Evolutionary conservation across 139 green algal species (phyloP).

Genomic region (Volvox reticuliferus): DNA sequence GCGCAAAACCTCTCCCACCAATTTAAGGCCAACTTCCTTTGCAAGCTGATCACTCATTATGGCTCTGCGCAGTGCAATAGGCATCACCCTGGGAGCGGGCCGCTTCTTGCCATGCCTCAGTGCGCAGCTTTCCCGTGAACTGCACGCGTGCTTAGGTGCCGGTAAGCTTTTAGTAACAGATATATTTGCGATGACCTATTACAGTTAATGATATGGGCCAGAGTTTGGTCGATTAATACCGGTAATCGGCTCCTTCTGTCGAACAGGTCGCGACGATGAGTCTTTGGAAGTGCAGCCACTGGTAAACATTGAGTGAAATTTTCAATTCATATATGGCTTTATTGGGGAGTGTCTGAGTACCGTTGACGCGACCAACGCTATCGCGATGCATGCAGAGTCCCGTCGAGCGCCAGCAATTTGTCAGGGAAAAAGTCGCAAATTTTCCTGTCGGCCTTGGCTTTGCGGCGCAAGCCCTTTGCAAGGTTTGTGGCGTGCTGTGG

Average conservation of each 20-base stretch:
- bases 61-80: neutral
- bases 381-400: neutral
- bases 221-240: neutral
- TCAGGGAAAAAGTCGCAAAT: neutral
- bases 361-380: no score
- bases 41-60: neutral
- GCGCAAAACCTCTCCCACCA: neutral
- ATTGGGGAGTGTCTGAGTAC: no score
- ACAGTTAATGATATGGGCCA: neutral
- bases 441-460: neutral
- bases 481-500: neutral
- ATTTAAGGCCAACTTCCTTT: neutral
- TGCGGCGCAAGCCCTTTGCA: conserved; percentile 4
- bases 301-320: neutral
- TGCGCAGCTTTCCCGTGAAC: conserved; percentile 21
- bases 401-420: conserved; percentile 18
- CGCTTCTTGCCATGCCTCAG: conserved; percentile 35
- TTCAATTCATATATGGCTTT: no score
- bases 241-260: neutral
- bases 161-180: neutral
- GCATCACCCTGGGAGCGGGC: neutral
- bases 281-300: neutral
- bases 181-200: neutral
- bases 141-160: neutral
- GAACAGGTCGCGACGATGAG: conserved; percentile 43